Conservation (phyloP, 257 asterid genomes). For the Apocynum venetum region DNA sequence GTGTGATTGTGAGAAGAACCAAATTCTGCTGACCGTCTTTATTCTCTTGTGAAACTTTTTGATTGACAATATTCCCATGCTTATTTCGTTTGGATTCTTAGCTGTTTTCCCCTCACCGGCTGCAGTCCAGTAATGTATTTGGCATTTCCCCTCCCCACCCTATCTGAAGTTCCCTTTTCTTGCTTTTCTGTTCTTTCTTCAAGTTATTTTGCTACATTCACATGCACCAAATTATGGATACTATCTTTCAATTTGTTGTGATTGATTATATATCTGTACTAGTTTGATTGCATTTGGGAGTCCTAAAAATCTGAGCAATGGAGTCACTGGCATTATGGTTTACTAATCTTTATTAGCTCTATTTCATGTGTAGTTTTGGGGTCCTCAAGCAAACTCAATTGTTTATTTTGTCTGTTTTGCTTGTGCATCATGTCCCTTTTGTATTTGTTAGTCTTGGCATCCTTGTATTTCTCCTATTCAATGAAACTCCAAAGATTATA, state of each 20-base stretch:
- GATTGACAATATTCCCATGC: slow-evolving; percentile 21
- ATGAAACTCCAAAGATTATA: neutral
- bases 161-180: neutral
- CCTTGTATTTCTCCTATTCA: neutral
- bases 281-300: neutral
- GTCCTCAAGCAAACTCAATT: neutral
- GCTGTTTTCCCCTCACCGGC: neutral
- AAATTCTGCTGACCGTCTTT: neutral
- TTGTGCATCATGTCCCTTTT: neutral
- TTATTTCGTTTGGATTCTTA: slow-evolving; percentile 19
- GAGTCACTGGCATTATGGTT: neutral
- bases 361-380: neutral
- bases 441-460: neutral
- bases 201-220: neutral
- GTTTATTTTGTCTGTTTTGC: neutral
- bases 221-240: neutral
- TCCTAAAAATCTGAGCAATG: neutral
- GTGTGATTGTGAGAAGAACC: neutral
- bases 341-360: neutral
- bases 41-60: slow-evolving; percentile 5
- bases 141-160: neutral
- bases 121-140: neutral
- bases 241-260: neutral
- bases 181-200: neutral
- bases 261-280: neutral